Evolutionary conservation across 2,329 filamentous ascomycete genomes (phyloP).

Genomic region (Aaosphaeria arxii): DNA sequence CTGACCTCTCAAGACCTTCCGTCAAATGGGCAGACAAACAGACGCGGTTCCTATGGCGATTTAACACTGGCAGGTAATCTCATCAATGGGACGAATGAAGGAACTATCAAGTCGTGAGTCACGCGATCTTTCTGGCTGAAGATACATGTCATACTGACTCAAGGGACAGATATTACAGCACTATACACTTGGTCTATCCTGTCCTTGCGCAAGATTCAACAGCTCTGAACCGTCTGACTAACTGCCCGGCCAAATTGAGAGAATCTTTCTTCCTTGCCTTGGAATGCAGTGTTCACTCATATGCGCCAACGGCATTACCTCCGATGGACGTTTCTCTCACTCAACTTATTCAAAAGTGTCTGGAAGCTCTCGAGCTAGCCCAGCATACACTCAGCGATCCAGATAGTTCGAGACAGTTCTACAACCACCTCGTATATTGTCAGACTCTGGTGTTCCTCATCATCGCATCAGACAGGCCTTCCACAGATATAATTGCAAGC

Average conservation of each 20-base stretch:
- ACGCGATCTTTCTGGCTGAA: not conserved
- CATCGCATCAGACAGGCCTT: conserved; percentile 31
- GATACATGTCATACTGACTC: not conserved
- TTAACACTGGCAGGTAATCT: conserved; percentile 31
- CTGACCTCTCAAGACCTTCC: conserved; percentile 27
- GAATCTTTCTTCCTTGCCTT: conserved; percentile 35
- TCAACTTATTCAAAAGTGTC: conserved; percentile 27
- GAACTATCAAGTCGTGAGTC: conserved; percentile 30
- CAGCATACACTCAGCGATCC: conserved; percentile 24
- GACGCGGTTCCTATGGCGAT: conserved; percentile 34
- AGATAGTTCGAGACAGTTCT: conserved; percentile 25
- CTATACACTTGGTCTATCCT: conserved; percentile 34
- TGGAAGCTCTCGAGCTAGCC: conserved; percentile 26
- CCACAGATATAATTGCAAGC: conserved; percentile 21
- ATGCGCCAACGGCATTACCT: conserved; percentile 25
- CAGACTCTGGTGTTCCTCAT: conserved; percentile 29
- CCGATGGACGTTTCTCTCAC: conserved; percentile 20
- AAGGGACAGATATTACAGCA: conserved; percentile 31
- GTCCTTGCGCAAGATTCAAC: conserved; percentile 31
- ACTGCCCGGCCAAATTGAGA: conserved; percentile 32
- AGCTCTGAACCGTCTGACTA: conserved; percentile 30
- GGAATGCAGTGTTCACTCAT: conserved; percentile 31
- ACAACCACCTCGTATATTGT: conserved; percentile 32
- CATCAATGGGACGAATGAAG: conserved; percentile 33
- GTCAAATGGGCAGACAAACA: conserved; percentile 17